phyloP scores from a whole-genome alignment of 2,329 filamentous ascomycete species.

The Fusarium sp. region DNA sequence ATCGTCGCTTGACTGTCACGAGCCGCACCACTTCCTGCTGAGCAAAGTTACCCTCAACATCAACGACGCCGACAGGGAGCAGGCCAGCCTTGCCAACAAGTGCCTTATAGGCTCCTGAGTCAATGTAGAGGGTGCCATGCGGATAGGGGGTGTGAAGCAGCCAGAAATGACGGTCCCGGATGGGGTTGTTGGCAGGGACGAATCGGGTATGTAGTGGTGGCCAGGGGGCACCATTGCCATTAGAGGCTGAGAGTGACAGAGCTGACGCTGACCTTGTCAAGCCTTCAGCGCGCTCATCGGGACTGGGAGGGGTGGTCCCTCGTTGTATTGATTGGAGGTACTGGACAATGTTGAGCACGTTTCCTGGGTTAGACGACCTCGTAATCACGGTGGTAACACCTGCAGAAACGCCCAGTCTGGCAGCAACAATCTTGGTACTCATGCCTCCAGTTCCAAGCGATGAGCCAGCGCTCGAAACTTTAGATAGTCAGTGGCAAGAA shows the following conservation, averaged over 20 bases:
- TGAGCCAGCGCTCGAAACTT: slow-evolving; percentile 89
- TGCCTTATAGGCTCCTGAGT: slow-evolving; percentile 86
- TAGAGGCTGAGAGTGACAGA: slow-evolving; percentile 48
- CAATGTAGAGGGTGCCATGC: slow-evolving; percentile 92
- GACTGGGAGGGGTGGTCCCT: slow-evolving; percentile 32
- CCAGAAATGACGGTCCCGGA: slow-evolving; percentile 97
- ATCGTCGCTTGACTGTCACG: slow-evolving; percentile 76
- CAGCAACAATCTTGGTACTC: slow-evolving; percentile 96
- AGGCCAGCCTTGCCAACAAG: slow-evolving; percentile 86
- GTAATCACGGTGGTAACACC: slow-evolving; percentile 97
- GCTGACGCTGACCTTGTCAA: slow-evolving; percentile 58
- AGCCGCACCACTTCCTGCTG: slow-evolving; percentile 93
- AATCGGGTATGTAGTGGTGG: slow-evolving; percentile 91
- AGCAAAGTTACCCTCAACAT: slow-evolving; percentile 87
- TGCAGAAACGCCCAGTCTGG: slow-evolving; percentile 89
- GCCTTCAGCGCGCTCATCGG: slow-evolving; percentile 49
- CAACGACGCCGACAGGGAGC: slow-evolving; percentile 89
- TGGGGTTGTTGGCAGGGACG: slow-evolving; percentile 83
- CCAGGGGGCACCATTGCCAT: slow-evolving; percentile 46
- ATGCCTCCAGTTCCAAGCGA: slow-evolving; percentile 94
- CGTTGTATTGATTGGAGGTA: slow-evolving; percentile 58
- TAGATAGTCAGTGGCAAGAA: slow-evolving; percentile 27
- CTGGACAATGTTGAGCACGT: slow-evolving; percentile 86
- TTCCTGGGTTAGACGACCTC: slow-evolving; percentile 90
- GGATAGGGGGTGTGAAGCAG: slow-evolving; percentile 90